Evolutionary conservation across 192 early-diverging fungal genomes (phyloP), one percentile per base, ranked within the genome.

Genomic region (Linnemannia exigua): DNA sequence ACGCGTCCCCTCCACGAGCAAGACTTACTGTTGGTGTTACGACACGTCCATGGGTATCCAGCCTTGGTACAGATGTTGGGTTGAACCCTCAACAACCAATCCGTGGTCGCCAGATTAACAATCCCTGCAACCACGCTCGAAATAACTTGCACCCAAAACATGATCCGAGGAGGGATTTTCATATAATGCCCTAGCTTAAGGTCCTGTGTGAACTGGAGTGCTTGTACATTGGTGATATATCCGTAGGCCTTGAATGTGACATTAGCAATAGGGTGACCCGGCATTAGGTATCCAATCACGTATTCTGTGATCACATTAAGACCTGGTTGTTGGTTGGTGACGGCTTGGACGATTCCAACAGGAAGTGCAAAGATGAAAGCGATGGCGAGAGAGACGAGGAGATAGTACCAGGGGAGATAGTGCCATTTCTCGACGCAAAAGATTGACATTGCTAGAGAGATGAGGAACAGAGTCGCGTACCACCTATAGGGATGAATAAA

Each of bases 111-210:
- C 38, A 86, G 76, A 74, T 91, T 88, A n/a, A 89, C 76, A 48
- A 89, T 48, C 5, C 88, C 89, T 19, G 86, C 88, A 22, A 92
- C 63, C 17, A 90, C 88, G 48, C 90, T 89, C 20, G 79, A 74
- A 17, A 90, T 70, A 47, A 91, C 89, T 15, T 87, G 77, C 2
- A 85, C 81, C 61, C 88, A 79, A 79, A 94, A 91, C 88, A 94
- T 89, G n/a, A 86, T 77, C 51, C 88, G 77, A 11, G 92, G 94
- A 14, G 90, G 88, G 70, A 94, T 89, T 72, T 94, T 93, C 81
- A 92, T 88, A 74, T 93, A 94, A 68, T 94, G 92, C 0, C 91
- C 93, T 46, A 94, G 66, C 75, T 94, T 94, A 22, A 91, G 79
- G 67, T 94, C 93, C 69, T 80, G 82, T 1, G 87, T 72, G 70